Evolutionary conservation across 2,329 filamentous ascomycete genomes (phyloP).

Genomic region (Trichoderma simmonsii): DNA sequence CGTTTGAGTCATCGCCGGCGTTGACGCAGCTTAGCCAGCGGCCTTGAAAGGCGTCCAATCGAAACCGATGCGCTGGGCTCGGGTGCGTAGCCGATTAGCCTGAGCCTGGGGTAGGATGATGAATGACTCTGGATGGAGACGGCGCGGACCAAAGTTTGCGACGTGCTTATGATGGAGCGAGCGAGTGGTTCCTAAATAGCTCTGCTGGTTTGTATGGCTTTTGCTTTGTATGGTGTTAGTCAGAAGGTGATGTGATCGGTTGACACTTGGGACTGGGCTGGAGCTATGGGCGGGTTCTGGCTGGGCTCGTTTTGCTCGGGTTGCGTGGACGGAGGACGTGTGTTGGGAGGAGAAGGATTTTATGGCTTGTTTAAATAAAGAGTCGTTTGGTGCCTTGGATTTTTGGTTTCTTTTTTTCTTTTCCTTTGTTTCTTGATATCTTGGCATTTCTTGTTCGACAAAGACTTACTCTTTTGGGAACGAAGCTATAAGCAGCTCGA

Average conservation of each 20-base stretch:
- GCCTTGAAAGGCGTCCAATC: background rate
- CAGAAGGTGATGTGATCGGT: background rate
- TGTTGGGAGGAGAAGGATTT: background rate
- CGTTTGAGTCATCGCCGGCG: background rate
- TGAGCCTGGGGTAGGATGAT: no score
- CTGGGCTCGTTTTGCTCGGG: background rate
- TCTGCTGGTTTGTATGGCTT: background rate
- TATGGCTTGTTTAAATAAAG: background rate
- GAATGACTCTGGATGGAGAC: background rate
- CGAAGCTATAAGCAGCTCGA: background rate
- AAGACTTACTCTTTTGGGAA: background rate
- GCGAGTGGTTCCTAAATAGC: background rate
- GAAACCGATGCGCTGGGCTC: background rate
- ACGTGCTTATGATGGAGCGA: background rate
- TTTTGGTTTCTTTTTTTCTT: background rate
- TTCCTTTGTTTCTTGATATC: background rate
- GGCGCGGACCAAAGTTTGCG: conserved; percentile 7
- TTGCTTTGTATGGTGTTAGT: background rate
- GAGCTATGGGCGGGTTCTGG: background rate
- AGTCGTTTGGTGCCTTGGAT: background rate
- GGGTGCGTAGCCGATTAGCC: background rate
- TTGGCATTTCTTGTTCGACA: background rate
- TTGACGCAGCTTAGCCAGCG: background rate
- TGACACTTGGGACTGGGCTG: background rate
- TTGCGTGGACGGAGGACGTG: background rate